Evolutionary conservation across 2,329 filamentous ascomycete species (phyloP).

Genomic region (Aspergillus quadrilineatus): DNA sequence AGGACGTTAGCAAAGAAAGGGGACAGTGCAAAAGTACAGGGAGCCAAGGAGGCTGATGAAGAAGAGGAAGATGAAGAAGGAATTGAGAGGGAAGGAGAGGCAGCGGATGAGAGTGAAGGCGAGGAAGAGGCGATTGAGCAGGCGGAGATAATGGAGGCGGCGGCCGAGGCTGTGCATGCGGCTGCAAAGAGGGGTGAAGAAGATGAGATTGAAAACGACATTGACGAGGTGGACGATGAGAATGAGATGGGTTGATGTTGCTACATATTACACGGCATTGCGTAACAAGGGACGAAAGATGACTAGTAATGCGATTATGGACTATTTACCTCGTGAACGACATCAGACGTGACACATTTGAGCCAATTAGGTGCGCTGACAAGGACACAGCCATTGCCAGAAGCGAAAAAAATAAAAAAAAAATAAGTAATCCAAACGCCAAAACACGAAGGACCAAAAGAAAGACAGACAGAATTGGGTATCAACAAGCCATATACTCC

Average conservation of each 20-base stretch:
- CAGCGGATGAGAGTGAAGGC: slow-evolving; percentile 31
- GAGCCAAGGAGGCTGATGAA: background rate
- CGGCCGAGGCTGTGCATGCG: slow-evolving; percentile 28
- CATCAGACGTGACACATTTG: slow-evolving; percentile 19
- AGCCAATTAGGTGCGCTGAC: slow-evolving; percentile 13
- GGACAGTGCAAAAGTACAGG: background rate
- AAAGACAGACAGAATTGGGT: slow-evolving; percentile 2
- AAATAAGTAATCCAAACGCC: background rate
- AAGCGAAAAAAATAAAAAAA: too few species aligned
- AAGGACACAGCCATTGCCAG: too few species aligned
- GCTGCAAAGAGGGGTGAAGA: slow-evolving; percentile 20
- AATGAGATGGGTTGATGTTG: slow-evolving; percentile 2
- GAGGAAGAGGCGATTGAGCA: slow-evolving; percentile 36
- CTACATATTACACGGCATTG: background rate
- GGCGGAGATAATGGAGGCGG: slow-evolving; percentile 31
- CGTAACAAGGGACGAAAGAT: slow-evolving; percentile 5
- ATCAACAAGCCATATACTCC: slow-evolving; percentile 8
- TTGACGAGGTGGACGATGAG: slow-evolving; percentile 22
- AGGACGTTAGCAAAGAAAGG: slow-evolving; percentile 9
- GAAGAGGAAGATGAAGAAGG: slow-evolving; percentile 10
- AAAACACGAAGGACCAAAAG: background rate
- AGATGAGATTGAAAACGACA: slow-evolving; percentile 22
- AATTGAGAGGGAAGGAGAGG: slow-evolving; percentile 13
- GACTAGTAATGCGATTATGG: slow-evolving; percentile 9
- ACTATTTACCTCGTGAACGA: slow-evolving; percentile 16